Evolutionary conservation across 2,329 filamentous ascomycete genomes (phyloP).

Genomic region (Aaosphaeria pasadenensis): DNA sequence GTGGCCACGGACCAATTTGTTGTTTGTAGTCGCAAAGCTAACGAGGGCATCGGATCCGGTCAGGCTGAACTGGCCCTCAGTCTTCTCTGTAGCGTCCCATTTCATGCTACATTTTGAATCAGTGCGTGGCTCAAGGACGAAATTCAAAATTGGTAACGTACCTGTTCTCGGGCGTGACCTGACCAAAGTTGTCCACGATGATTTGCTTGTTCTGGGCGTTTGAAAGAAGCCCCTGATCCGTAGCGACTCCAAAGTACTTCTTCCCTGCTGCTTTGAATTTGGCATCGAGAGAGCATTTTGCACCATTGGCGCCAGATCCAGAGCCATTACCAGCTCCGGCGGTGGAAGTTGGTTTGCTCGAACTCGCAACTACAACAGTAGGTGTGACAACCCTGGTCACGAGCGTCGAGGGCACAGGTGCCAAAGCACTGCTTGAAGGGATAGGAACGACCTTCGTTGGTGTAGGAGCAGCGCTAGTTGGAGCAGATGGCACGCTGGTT

Average conservation of each 20-base stretch:
- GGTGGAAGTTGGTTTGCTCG: not conserved
- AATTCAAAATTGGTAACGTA: constrained; percentile 2
- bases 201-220: constrained; percentile 52
- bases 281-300: constrained; percentile 1
- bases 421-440: not conserved
- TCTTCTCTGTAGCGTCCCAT: constrained; percentile 58
- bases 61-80: constrained; percentile 55
- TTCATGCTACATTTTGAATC: constrained; percentile 53
- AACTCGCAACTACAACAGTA: not conserved
- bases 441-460: not conserved
- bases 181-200: constrained; percentile 61
- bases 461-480: not conserved
- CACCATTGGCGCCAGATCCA: not conserved
- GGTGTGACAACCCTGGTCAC: not conserved
- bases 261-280: constrained; percentile 52
- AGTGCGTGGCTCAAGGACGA: constrained; percentile 2
- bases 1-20: constrained; percentile 60
- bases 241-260: constrained; percentile 60
- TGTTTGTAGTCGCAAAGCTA: constrained; percentile 55
- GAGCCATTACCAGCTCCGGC: not conserved
- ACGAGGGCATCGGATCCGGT: constrained; percentile 58
- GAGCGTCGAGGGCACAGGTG: not conserved
- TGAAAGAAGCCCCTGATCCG: constrained; percentile 54
- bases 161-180: constrained; percentile 64
- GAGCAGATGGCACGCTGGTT: not conserved